Conservation (phyloP, 2,329 filamentous ascomycete species). For the Monilinia laxa region DNA sequence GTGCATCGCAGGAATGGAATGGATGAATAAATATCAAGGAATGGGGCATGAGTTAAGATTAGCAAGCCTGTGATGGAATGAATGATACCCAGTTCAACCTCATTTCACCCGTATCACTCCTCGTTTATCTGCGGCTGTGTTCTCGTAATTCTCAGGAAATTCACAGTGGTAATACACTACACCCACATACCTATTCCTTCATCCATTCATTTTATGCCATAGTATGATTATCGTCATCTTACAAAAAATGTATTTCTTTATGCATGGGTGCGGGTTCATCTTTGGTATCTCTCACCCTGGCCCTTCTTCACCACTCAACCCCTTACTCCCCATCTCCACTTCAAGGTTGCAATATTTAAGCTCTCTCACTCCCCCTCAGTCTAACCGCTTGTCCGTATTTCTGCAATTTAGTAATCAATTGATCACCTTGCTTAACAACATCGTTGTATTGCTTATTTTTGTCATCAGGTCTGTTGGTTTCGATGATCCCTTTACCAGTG, state of each 20-base stretch:
- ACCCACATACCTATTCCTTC: background rate
- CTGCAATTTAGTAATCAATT: conserved; percentile 97
- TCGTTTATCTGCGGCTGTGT: background rate
- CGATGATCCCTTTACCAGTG: conserved; percentile 92
- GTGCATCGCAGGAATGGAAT: background rate
- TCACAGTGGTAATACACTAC: background rate
- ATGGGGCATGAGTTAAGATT: background rate
- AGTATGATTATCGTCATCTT: conserved; percentile 14
- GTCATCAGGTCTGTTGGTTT: conserved; percentile 95
- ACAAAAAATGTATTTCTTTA: conserved; percentile 16
- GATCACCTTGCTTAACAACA: conserved; percentile 94
- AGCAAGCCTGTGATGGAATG: background rate
- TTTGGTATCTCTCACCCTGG: conserved; percentile 4
- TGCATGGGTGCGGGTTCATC: conserved; percentile 11
- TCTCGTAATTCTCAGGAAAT: background rate
- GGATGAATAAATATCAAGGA: background rate
- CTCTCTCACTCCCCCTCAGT: conserved; percentile 89
- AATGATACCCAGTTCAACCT: conserved; percentile 7
- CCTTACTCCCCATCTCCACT: too few species aligned
- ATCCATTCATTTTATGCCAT: conserved; percentile 4
- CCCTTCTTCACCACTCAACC: background rate
- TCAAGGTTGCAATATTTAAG: conserved; percentile 38
- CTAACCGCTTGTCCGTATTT: conserved; percentile 98
- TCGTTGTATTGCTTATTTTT: conserved; percentile 99
- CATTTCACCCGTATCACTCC: background rate